Base-by-base conservation (phyloP, 1,284 basidiomycete genomes). In the Ganoderma lingzhi region DNA sequence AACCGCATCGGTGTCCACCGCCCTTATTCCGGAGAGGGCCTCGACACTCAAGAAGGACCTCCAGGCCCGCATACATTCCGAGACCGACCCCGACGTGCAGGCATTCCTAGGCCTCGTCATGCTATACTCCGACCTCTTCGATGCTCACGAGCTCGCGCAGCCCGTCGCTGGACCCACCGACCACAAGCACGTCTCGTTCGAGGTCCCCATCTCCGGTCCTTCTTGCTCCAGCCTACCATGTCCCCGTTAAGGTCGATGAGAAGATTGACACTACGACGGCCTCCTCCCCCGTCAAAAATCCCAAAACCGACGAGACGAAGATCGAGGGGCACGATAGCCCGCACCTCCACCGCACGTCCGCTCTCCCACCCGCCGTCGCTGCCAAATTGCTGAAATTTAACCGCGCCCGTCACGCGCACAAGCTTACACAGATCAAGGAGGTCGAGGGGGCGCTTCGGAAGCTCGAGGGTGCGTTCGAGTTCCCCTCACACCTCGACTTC, bases 401-500 rank as follows among this genome's bases (percentile, higher is more conserved):
- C 65, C 71, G 69, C 45, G 72, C 72, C 32, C 70, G 73, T 2
- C 76, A 75, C 41, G 71, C 73, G 1, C 74, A 75, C 56, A 67
- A 69, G 41, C 71, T 79, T 14, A 67, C 64, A 15, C 69, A 75
- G 45, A 78, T 80, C 73, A 62, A 73, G 68, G 74, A 77, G 48
- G 68, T 79, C 67, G 74, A 79, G 56, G 76, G 75, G 45, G 65
- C 74, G 6, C 77, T 82, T 23, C 74, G 71, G 55, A 70, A 71
- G 39, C 77, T 82, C 35, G 65, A 77, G 61, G 64, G 72, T 6
- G 62, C 77, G 1, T 82, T 82, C 72, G 75, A 74, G 65, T 79
- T 82, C 73, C 82, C 82, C 23, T 48, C 72, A 3, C 69, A 70
- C 44, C 78, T 82, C 67, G 80, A 82, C 69, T 80, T 80, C 70